phyloP scores from a whole-genome alignment of 1,284 basidiomycete genomes.

The Spongispora temasekensis region DNA sequence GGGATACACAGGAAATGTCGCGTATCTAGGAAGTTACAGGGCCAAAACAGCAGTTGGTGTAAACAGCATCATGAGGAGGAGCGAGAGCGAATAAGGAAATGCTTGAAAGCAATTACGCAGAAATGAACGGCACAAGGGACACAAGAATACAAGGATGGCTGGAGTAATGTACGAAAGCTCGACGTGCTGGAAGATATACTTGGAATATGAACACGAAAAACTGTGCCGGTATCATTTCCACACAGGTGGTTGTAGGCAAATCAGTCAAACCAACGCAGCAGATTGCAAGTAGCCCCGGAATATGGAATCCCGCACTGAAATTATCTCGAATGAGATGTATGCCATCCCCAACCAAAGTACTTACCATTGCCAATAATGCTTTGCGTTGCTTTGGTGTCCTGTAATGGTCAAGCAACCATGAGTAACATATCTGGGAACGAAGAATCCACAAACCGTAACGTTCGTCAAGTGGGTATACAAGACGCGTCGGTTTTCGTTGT shows the following conservation, averaged over 20 bases:
- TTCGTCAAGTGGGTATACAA: constrained; percentile 79
- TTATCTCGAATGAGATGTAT: constrained; percentile 16
- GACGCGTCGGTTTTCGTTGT: constrained; percentile 75
- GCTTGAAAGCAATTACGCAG: constrained; percentile 1
- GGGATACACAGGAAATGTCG: constrained; percentile 1
- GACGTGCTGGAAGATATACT: not conserved
- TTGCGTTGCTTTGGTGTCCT: constrained; percentile 82
- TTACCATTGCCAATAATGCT: constrained; percentile 77
- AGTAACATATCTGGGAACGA: not conserved
- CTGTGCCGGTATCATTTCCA: not conserved
- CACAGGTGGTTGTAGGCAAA: not conserved
- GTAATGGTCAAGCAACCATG: constrained; percentile 2
- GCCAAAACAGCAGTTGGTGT: constrained; percentile 20
- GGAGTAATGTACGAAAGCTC: constrained; percentile 11
- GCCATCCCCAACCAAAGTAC: constrained; percentile 19
- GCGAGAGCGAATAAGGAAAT: constrained; percentile 9
- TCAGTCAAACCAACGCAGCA: constrained; percentile 60
- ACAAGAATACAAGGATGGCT: constrained; percentile 6
- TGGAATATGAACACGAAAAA: constrained; percentile 10
- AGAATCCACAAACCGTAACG: constrained; percentile 59
- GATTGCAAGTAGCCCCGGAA: constrained; percentile 73
- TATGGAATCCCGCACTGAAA: constrained; percentile 66
- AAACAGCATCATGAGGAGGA: constrained; percentile 5
- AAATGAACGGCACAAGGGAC: not conserved
- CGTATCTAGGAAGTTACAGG: constrained; percentile 8